phyloP scores from a whole-genome alignment of 2,329 filamentous ascomycete genomes.

The Paramyrothecium roridum region DNA sequence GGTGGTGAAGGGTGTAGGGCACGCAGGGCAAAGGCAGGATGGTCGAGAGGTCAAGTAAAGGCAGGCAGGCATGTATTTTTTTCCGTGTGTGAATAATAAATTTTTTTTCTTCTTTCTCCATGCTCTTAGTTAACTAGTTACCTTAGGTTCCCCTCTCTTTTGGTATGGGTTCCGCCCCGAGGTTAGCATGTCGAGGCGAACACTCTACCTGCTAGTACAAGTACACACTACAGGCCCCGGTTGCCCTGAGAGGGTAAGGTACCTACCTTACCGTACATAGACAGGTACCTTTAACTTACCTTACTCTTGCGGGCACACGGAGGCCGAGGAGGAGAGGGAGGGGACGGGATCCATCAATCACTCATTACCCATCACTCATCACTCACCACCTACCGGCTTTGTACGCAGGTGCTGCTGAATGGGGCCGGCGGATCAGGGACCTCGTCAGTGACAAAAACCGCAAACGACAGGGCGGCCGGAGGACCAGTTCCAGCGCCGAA shows the following conservation, averaged over 20 bases:
- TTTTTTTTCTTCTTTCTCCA: background rate
- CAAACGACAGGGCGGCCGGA: background rate
- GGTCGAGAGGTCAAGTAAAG: background rate
- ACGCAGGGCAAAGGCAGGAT: background rate
- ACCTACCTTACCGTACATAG: background rate
- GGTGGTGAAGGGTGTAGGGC: background rate
- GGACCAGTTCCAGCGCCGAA: background rate
- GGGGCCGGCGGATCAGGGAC: too few relatives aligned
- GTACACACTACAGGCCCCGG: background rate
- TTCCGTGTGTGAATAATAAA: background rate
- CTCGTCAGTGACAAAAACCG: background rate
- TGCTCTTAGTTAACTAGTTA: background rate
- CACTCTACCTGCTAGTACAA: background rate
- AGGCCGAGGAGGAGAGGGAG: too few relatives aligned
- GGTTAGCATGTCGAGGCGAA: background rate
- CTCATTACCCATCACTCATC: too few relatives aligned
- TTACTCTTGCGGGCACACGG: too few relatives aligned
- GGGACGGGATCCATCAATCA: too few relatives aligned
- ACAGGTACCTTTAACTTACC: too few relatives aligned
- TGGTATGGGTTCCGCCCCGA: background rate
- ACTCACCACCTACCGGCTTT: too few relatives aligned
- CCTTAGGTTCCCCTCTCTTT: background rate
- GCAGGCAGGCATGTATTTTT: background rate
- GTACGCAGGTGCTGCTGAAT: too few relatives aligned
- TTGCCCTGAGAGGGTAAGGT: background rate